Evolutionary conservation across 257 asterid species (phyloP), one percentile per base, ranked within the genome.

Genomic region (Perilla frutescens): DNA sequence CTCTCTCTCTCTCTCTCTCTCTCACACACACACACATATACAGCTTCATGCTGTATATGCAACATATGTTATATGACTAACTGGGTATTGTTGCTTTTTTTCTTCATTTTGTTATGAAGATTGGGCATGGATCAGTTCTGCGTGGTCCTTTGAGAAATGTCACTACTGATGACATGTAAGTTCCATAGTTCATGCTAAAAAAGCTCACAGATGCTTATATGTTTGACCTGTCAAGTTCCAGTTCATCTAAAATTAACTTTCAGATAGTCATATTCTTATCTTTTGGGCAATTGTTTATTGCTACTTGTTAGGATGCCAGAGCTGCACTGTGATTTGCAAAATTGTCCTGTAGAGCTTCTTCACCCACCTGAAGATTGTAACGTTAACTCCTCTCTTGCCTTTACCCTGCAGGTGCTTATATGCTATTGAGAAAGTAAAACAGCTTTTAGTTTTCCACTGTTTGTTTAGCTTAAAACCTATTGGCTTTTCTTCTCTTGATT

Each of bases 301-400:
- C 62, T 78, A 76, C 78, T 79, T 76, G 32, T 48, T 77, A 95
- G 99, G 87, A 85, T 73, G 48, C 96, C 98, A 34, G 84, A 87
- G 79, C 90, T 95, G 70, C 74, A 87, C 65, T 95, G 99, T 75
- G 73, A 84, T 56, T 74, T 77, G 20, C 79, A 86, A 78, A 87
- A 77, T 75, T 95, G 99, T 75, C 97, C 99, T 4, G 11, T 51
- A 44, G 98, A 95, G 86, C 81, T 95, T 83, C 96, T 95, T 79
- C 91, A 85, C 57, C 99, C 99, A 43, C 99, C 99, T 70, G 99
- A 95, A 77, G 99, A 95, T 83, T 95, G 99, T 81, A 95, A 90
- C 12, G 97, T 95, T 83, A 95, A 95, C 77, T 90, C 99, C 70
- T 95, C 99, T 66, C 86, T 95, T 68, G 82, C 97, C 68, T 95